Conservation (phyloP, 345 rosid genomes). For the Bruguiera sexangula region DNA sequence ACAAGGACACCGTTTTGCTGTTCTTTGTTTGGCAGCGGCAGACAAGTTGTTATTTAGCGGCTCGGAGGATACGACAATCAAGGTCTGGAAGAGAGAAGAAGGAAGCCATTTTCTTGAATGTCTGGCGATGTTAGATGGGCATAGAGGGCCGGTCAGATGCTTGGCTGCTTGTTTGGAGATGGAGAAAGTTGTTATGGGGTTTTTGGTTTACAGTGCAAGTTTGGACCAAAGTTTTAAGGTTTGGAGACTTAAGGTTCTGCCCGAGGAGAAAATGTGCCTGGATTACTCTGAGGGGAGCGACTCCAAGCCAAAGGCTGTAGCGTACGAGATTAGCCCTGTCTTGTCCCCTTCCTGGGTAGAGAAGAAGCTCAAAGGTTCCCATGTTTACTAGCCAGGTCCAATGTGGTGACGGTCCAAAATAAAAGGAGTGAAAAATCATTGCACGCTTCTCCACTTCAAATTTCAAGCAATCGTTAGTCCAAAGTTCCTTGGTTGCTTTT, state of each 20-base stretch:
- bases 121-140: constrained; percentile 46
- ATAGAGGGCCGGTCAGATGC: constrained; percentile 47
- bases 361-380: constrained; percentile 36
- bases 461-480: too few relatives aligned
- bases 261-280: constrained; percentile 28
- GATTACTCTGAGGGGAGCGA: constrained; percentile 22
- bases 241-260: constrained; percentile 50
- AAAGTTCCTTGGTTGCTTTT: too few relatives aligned
- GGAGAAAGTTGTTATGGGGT: constrained; percentile 47
- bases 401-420: too few relatives aligned
- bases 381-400: constrained; percentile 20
- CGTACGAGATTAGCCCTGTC: constrained; percentile 44
- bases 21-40: constrained; percentile 37
- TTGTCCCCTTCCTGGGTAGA: constrained; percentile 57
- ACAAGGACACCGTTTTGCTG: constrained; percentile 44
- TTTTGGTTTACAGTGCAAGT: constrained; percentile 48
- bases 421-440: too few relatives aligned
- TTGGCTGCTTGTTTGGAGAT: constrained; percentile 41
- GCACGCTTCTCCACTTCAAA: too few relatives aligned
- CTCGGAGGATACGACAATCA: constrained; percentile 51
- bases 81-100: constrained; percentile 56
- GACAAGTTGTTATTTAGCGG: constrained; percentile 48
- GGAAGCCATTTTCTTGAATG: constrained; percentile 54
- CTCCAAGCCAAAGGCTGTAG: constrained; percentile 17
- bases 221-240: constrained; percentile 51